These are phyloP conservation scores for Cenococcum geophilum DNA, from an alignment of 495 filamentous ascomycete genomes.

Conservation along the genomic window DNA sequence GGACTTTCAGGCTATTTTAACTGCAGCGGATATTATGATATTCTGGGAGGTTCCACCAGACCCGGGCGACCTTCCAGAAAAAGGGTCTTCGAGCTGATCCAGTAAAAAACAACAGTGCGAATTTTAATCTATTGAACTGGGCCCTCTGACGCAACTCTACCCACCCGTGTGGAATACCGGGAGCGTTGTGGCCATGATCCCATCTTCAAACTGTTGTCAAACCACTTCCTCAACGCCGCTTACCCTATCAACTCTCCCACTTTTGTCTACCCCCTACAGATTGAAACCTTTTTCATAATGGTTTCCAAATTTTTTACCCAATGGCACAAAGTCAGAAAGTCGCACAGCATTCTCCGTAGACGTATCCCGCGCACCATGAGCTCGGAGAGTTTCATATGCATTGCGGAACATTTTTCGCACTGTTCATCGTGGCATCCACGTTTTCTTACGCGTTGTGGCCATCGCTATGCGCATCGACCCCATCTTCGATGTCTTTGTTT, in stretches of 20 bases:
- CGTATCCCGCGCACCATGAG: neutral
- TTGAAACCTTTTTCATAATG: neutral
- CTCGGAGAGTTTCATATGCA: neutral
- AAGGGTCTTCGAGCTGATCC: neutral
- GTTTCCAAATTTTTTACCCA: neutral
- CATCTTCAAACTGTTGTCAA: conserved; percentile 5
- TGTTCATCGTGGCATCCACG: conserved; percentile 7
- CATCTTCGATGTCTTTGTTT: neutral
- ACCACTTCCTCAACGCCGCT: neutral
- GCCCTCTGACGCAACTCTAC: conserved; percentile 4
- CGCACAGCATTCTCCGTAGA: neutral
- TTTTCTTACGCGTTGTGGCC: neutral
- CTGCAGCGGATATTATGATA: neutral
- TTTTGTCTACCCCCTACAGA: neutral
- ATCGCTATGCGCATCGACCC: neutral
- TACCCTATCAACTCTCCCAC: neutral
- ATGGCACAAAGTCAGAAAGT: neutral
- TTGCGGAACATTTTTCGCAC: neutral
- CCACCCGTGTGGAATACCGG: neutral
- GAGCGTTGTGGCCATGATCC: neutral
- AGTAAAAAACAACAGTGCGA: neutral
- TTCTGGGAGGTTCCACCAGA: too few relatives aligned
- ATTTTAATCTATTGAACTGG: neutral
- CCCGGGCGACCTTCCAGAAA: conserved; percentile 3
- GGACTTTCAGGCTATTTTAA: neutral